Conservation (phyloP, 176 grass and related monocot genomes). For the Chloris gayana region DNA sequence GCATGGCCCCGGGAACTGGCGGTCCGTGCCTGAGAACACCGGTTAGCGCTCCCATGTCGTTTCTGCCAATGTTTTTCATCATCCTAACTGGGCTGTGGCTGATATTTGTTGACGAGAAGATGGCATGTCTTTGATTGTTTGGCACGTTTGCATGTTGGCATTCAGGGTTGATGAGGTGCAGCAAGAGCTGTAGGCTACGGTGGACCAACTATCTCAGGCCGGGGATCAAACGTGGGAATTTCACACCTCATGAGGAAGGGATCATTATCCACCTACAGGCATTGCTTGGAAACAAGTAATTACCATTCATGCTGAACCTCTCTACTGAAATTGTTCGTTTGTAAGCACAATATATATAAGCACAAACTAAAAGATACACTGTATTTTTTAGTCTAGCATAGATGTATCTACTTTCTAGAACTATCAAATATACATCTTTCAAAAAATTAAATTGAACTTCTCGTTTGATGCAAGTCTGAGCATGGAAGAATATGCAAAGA, state of each 20-base stretch:
- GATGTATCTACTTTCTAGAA: background rate
- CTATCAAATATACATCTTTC: background rate
- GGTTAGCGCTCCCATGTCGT: background rate
- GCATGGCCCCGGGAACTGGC: conserved; percentile 63
- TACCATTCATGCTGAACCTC: background rate
- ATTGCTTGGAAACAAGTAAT: conserved; percentile 63
- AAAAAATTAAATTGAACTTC: background rate
- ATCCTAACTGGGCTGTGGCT: background rate
- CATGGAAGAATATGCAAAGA: background rate
- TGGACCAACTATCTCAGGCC: conserved; percentile 63
- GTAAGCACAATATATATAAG: background rate
- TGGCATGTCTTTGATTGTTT: background rate
- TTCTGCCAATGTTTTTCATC: background rate
- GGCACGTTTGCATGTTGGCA: background rate
- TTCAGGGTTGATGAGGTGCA: conserved; percentile 65
- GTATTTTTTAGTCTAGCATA: background rate
- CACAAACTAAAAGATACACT: background rate
- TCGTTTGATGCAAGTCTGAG: background rate
- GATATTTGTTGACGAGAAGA: background rate
- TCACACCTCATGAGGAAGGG: conserved; percentile 61
- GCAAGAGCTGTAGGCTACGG: conserved; percentile 61
- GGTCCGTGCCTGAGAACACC: conserved; percentile 54
- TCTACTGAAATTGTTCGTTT: background rate
- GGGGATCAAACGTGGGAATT: conserved; percentile 54
- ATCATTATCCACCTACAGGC: conserved; percentile 68